Conservation (phyloP, 1,284 basidiomycete genomes). For the Marasmius fiardii region DNA sequence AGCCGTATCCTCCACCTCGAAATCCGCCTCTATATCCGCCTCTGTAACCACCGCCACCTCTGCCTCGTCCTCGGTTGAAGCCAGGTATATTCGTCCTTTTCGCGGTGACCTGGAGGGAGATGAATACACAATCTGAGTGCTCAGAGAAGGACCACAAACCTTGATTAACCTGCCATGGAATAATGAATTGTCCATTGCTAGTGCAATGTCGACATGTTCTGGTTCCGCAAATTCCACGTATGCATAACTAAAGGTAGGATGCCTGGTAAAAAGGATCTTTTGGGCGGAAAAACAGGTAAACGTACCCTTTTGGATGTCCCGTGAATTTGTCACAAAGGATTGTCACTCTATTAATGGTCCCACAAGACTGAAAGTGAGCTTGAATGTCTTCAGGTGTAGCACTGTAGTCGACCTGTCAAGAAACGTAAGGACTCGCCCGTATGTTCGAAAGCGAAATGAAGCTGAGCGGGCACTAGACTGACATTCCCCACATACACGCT, state of each 20-base stretch:
- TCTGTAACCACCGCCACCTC: slow-evolving; percentile 59
- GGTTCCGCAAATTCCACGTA: slow-evolving; percentile 99
- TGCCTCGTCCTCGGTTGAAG: slow-evolving; percentile 79
- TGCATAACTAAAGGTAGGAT: slow-evolving; percentile 67
- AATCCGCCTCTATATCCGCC: slow-evolving; percentile 71
- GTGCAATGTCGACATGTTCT: slow-evolving; percentile 88
- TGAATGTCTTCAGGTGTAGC: slow-evolving; percentile 99
- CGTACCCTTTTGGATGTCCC: slow-evolving; percentile 97
- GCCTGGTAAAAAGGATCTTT: slow-evolving; percentile 5
- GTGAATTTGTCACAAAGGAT: slow-evolving; percentile 99
- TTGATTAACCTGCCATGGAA: slow-evolving; percentile 94
- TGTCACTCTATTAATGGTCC: slow-evolving; percentile 98
- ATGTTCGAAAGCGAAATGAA: neutral
- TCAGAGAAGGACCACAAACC: slow-evolving; percentile 41
- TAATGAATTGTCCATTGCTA: slow-evolving; percentile 94
- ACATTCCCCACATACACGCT: slow-evolving; percentile 98
- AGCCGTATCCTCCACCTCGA: slow-evolving; percentile 70
- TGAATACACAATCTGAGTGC: slow-evolving; percentile 1
- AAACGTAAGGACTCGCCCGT: neutral
- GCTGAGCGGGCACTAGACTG: slow-evolving; percentile 31
- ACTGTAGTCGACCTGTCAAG: slow-evolving; percentile 88
- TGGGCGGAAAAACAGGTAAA: slow-evolving; percentile 12
- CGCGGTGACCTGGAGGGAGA: slow-evolving; percentile 66
- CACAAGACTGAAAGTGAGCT: slow-evolving; percentile 95
- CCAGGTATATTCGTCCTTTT: slow-evolving; percentile 94